Evolutionary conservation across 2,329 filamentous ascomycete species (phyloP), one percentile per base, ranked within the genome.

Genomic region (Alternaria consortialis): DNA sequence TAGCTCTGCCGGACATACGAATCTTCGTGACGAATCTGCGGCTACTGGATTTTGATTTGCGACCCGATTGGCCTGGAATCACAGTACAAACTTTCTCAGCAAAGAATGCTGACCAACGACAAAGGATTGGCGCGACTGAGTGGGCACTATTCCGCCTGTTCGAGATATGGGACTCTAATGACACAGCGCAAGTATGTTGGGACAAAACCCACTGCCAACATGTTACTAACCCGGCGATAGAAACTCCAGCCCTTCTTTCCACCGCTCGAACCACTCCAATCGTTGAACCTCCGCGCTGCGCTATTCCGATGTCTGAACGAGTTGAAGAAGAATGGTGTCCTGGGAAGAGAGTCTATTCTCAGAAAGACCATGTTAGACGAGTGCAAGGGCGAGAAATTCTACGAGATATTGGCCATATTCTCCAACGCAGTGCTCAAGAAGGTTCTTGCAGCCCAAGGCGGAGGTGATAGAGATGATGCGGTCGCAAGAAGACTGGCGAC

Each of bases 291-390:
- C 7, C 92, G 95, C 52, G 89, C 92, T 32, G 93, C 92, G 8
- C 84, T 97, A 8, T 91, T 94, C 70, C 88, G 93, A 77, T 88
- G 86, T 67, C 87, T 99, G 55, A 91, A 94, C 65, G 90, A 92
- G 53, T 84, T 93, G 61, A 98, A 98, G 82, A 97, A 96, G 81
- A 92, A 88, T 80, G 94, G 93, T 31, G 83, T 90, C 0, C 83
- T 98, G 8, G 92, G 93, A 3, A 86, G 92, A 51, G 93, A 97
- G 73, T 86, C 87, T 0, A 86, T 96, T 1, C 81, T 98, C 32
- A 88, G 95, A 53, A 97, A 97, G 82, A 97, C 93, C 0, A 97
- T 97, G 92, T 83, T 99, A 53, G 95, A 99, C 75, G 94, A 99
- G 71, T 99, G 95, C 80, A 94, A 91, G 67, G 94, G 94, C 6